Base-by-base conservation (phyloP, 2,329 filamentous ascomycete genomes). In the Phoma sp. region DNA sequence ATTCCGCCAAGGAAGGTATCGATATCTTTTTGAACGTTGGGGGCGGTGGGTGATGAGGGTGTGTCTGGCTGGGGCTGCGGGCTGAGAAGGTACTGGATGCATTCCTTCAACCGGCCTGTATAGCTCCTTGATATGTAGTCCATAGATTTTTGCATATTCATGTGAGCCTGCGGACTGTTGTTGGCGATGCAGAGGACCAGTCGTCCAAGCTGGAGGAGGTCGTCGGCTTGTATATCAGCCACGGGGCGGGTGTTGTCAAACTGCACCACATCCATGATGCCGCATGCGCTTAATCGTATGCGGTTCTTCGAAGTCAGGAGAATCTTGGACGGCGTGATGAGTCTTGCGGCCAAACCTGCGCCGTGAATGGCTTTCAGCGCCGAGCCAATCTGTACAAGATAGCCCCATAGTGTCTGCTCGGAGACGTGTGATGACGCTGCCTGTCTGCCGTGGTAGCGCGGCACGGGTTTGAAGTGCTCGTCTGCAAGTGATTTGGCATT, bases 291-390 rank as follows among this genome's bases (percentile, higher is more conserved):
- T 34, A 99, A 81, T 26, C 93, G 88, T 59, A 99, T 86, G 26
- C 93, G 89, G 69, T 93, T 95, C 76, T 93, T 96, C 37, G 92
- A 90, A 0, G 93, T 97, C 18, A 98, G 72, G 14, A 99, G 83
- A 52, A 99, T 88, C 74, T 98, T 98, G 76, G 86, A 93, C 11
- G 91, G 83, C 54, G 95, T 91, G 38, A 99, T 86, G 46, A 93
- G 89, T 42, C 93, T 85, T 30, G 93, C 93, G 18, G 95, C 93
- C 33, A 98, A 81, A 17, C 90, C 90, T 49, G 84, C 85, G 11
- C 83, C 82, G 71, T 99, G 95, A 32, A 99, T 93, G 0, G 90
- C 84, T 70, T 91, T 93, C 29, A 99, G 79, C 1, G 91, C 95
- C 60, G 90, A 95, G 32, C 92, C 88, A 57, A 99, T 88, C 74